Percentiles rank a stretch among this genome's conserved stretches.
Evolutionary conservation across 2,329 filamentous ascomycete genomes (phyloP).

Genomic region (Xylaria sp.): DNA sequence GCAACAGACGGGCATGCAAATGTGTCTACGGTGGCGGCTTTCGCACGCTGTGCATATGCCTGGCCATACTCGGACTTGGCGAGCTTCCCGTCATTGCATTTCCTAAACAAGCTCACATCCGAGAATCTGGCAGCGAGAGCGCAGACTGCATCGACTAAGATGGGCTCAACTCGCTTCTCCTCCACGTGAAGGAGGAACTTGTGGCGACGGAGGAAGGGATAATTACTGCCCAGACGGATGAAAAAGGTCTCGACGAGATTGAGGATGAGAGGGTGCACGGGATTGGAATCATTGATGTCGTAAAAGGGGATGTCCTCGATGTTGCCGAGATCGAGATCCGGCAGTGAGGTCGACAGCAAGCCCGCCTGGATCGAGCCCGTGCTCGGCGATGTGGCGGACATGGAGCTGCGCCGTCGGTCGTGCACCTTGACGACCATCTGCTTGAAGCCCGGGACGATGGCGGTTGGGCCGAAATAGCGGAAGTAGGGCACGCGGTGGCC

Average conservation of each 20-base stretch:
- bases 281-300: slow-evolving; percentile 63
- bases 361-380: slow-evolving; percentile 34
- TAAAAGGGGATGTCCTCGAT: slow-evolving; percentile 64
- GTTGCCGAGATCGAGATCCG: slow-evolving; percentile 39
- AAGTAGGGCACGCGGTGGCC: slow-evolving; percentile 76
- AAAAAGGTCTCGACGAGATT: slow-evolving; percentile 79
- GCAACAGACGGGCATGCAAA: slow-evolving; percentile 78
- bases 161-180: slow-evolving; percentile 76
- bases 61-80: slow-evolving; percentile 65
- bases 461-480: slow-evolving; percentile 83
- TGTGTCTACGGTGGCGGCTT: slow-evolving; percentile 74
- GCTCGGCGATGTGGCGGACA: slow-evolving; percentile 48
- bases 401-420: slow-evolving; percentile 58
- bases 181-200: slow-evolving; percentile 70
- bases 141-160: slow-evolving; percentile 82
- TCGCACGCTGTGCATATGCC: slow-evolving; percentile 74
- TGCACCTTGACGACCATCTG: slow-evolving; percentile 81
- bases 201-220: slow-evolving; percentile 70
- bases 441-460: slow-evolving; percentile 87
- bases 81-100: slow-evolving; percentile 44
- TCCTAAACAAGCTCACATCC: slow-evolving; percentile 49
- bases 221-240: slow-evolving; percentile 74
- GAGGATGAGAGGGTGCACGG: slow-evolving; percentile 69
- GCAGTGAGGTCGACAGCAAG: slow-evolving; percentile 38
- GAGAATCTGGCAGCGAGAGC: slow-evolving; percentile 78